Conservation (phyloP, 495 filamentous ascomycete genomes). For the Collariella sp. region DNA sequence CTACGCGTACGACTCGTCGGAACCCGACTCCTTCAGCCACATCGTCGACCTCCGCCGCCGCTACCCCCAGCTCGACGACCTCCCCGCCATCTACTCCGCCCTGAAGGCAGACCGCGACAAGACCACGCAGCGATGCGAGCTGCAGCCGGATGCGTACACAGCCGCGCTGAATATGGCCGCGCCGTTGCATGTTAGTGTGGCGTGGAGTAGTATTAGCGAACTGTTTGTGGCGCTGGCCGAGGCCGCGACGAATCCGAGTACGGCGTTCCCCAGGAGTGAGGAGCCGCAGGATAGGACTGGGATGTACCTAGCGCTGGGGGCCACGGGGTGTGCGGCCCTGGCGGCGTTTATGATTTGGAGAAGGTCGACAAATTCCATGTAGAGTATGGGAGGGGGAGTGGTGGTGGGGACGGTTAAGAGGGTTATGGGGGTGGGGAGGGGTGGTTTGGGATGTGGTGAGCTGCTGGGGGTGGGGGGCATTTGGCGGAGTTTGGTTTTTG, state of each 20-base stretch:
- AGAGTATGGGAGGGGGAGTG: neutral
- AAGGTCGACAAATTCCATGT: conserved; percentile 34
- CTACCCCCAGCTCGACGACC: conserved; percentile 72
- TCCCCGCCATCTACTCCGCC: conserved; percentile 84
- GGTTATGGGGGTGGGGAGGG: neutral
- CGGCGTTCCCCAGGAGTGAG: conserved; percentile 77
- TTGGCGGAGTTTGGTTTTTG: too few species aligned
- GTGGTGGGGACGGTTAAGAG: too few species aligned
- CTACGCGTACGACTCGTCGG: conserved; percentile 93
- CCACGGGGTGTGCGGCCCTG: conserved; percentile 69
- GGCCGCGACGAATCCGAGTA: conserved; percentile 79
- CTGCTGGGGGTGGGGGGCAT: too few species aligned
- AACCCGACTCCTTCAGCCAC: conserved; percentile 89
- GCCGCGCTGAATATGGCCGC: conserved; percentile 68
- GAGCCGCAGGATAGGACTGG: conserved; percentile 77
- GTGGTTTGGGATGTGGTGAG: neutral
- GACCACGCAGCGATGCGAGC: conserved; percentile 81
- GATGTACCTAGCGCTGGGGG: conserved; percentile 77
- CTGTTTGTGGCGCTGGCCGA: conserved; percentile 82
- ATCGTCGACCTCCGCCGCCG: conserved; percentile 70
- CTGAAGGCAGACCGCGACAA: conserved; percentile 92
- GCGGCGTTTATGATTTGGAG: conserved; percentile 67
- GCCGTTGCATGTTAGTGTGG: conserved; percentile 87
- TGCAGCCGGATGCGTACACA: conserved; percentile 90
- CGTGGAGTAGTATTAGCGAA: conserved; percentile 83